Percentiles rank a stretch among this genome's conserved stretches.
These are phyloP conservation scores for Candida krabiensis DNA, from an alignment of 805 yeast genomes.

Conservation along the genomic window DNA sequence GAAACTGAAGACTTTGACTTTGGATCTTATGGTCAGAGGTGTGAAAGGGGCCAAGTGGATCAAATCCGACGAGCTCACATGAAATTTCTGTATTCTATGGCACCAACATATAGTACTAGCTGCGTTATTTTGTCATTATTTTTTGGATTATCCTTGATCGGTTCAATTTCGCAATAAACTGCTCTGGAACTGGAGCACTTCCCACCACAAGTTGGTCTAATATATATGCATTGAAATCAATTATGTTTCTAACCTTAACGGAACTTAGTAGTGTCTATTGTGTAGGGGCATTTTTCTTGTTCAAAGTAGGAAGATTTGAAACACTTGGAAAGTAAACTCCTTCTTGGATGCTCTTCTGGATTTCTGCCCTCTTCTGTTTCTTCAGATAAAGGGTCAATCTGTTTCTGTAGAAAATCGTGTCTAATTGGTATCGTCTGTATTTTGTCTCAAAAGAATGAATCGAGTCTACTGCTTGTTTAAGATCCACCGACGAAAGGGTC, in stretches of 20 bases:
- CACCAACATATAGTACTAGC: no score
- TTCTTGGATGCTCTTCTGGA: conserved; percentile 32
- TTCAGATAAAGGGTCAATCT: conserved; percentile 40
- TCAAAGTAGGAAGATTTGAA: conserved; percentile 18
- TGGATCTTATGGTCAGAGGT: conserved; percentile 42
- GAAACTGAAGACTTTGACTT: conserved; percentile 26
- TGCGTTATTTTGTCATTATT: no score
- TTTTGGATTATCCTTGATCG: no score
- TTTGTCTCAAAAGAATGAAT: conserved; percentile 24
- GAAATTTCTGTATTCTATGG: no score
- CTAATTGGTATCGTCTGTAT: conserved; percentile 41
- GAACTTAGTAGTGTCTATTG: no score
- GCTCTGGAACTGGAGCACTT: no score
- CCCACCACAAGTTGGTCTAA: no score
- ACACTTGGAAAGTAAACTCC: conserved; percentile 43
- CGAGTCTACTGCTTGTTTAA: conserved; percentile 5
- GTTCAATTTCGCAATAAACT: no score
- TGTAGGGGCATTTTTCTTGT: no score
- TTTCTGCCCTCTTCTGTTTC: conserved; percentile 31
- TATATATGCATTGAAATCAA: no score
- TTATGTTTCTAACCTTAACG: no score
- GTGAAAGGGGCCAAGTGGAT: conserved; percentile 36
- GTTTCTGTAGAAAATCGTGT: conserved; percentile 40
- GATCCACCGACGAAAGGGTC: conserved; percentile 6
- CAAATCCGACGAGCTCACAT: conserved; percentile 18